Base-by-base conservation (phyloP, 2,329 filamentous ascomycete species). In the Colletotrichum melonis region DNA sequence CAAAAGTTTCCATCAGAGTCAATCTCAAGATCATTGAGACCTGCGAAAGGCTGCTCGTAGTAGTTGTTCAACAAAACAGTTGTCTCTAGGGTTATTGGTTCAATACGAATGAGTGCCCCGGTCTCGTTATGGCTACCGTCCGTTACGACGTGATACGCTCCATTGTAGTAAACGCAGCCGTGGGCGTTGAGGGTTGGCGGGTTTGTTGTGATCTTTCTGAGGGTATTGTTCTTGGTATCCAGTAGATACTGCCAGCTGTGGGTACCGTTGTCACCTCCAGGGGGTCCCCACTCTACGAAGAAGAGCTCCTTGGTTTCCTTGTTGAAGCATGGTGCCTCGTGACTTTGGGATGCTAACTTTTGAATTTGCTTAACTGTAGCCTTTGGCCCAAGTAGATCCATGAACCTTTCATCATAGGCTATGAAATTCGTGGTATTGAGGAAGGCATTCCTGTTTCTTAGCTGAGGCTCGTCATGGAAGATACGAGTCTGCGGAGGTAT, bases 241-340 rank as follows among this genome's bases (percentile, higher is more conserved):
- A 69, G 59, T 4, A 69, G 5, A 9, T 69, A 69, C 35, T 69
- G 67, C 67, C 67, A 69, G 19, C 4, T 32, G n/a, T 69, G 67
- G 11, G 52, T 64, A 22, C 67, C 59, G 5, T 64, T 14, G 1
- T 69, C 52, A 11, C 67, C 59, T 24, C 59, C 59, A 1, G 67
- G 59, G n/a, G 67, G 67, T 1, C 67, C 67, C 67, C 59, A 69
- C n/a, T 69, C 67, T 0, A 28, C 67, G n/a, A 69, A 69, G 16
- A 30, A 64, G 5, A 69, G 26, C 26, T 64, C 59, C n/a, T 63
- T 57, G 24, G 52, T 63, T 5, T 64, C 52, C 32, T 57, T 63
- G 1, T 64, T 64, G 7, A 57, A 69, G 9, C 67, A 69, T 16
- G 67, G 59, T 6, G 59, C 67, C 14, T 64, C 49, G 3, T 64